Conservation (phyloP, 805 yeast genomes). For the Sporopachydermia lactativora region DNA sequence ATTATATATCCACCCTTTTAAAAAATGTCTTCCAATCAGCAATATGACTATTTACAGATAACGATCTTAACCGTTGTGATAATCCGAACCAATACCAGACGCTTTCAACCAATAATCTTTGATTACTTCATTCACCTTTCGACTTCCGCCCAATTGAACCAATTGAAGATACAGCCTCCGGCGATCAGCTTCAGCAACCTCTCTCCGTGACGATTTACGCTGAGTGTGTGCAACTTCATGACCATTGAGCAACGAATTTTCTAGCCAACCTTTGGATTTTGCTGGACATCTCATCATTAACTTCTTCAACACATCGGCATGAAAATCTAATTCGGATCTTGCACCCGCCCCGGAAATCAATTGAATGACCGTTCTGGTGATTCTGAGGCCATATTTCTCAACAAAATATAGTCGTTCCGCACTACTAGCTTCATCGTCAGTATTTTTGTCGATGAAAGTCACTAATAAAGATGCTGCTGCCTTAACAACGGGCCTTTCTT, state of each 20-base stretch:
- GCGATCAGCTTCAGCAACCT: neutral
- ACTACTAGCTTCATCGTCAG: constrained; percentile 12
- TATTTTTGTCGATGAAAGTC: constrained; percentile 19
- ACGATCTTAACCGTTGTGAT: too few species aligned
- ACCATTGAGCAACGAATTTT: constrained; percentile 16
- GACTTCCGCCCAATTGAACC: constrained; percentile 24
- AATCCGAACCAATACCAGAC: constrained; percentile 21
- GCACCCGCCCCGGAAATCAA: constrained; percentile 25
- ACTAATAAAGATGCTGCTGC: constrained; percentile 44
- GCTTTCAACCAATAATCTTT: constrained; percentile 25
- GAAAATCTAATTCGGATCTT: constrained; percentile 29
- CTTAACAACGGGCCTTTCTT: constrained; percentile 43
- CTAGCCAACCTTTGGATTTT: constrained; percentile 7
- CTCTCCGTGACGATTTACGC: neutral
- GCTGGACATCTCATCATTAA: constrained; percentile 10
- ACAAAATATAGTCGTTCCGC: constrained; percentile 21
- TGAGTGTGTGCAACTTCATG: neutral
- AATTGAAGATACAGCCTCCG: constrained; percentile 5
- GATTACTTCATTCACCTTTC: constrained; percentile 25
- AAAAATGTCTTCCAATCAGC: too few species aligned
- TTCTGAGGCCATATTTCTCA: constrained; percentile 18
- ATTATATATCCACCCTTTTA: too few species aligned
- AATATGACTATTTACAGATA: too few species aligned
- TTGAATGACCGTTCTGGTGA: constrained; percentile 23
- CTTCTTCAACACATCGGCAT: constrained; percentile 26